These are phyloP conservation scores for Lithohypha guttulata DNA, from an alignment of 2,329 filamentous ascomycete genomes.

Conservation along the genomic window DNA sequence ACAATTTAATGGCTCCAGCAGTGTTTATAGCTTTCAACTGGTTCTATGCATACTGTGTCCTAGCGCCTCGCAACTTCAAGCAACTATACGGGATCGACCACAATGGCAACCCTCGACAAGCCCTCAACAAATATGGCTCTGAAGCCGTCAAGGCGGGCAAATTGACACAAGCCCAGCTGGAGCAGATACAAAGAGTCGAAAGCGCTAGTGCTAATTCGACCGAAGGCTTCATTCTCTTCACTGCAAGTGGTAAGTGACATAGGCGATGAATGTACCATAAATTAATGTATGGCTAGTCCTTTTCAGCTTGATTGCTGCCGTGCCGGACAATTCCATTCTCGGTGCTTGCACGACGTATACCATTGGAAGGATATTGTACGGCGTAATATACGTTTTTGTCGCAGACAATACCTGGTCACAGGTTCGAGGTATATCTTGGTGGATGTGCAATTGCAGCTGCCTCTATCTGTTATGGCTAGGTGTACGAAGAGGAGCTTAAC, in stretches of 20 bases:
- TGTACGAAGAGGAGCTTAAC: too few relatives aligned
- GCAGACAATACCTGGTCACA: conserved; percentile 27
- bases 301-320: conserved; percentile 31
- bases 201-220: conserved; percentile 39
- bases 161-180: conserved; percentile 33
- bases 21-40: conserved; percentile 15
- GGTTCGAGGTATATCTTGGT: too few relatives aligned
- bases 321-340: conserved; percentile 30
- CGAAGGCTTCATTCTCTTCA: conserved; percentile 28
- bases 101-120: conserved; percentile 37
- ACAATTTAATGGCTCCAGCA: conserved; percentile 10
- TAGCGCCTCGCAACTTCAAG: conserved; percentile 36
- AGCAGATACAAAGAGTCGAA: conserved; percentile 36
- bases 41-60: conserved; percentile 34
- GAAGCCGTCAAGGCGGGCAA: conserved; percentile 34
- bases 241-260: conserved; percentile 16
- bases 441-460: too few relatives aligned
- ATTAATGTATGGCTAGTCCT: conserved; percentile 24
- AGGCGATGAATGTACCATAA: conserved; percentile 1
- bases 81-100: conserved; percentile 37
- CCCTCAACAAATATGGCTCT: conserved; percentile 37
- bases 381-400: conserved; percentile 31
- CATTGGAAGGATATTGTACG: conserved; percentile 33
- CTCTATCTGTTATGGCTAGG: too few relatives aligned
- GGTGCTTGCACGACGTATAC: conserved; percentile 32